These are phyloP conservation scores for Puccinellia tenuiflora DNA, from an alignment of 176 grass and related monocot species.

Conservation along the genomic window DNA sequence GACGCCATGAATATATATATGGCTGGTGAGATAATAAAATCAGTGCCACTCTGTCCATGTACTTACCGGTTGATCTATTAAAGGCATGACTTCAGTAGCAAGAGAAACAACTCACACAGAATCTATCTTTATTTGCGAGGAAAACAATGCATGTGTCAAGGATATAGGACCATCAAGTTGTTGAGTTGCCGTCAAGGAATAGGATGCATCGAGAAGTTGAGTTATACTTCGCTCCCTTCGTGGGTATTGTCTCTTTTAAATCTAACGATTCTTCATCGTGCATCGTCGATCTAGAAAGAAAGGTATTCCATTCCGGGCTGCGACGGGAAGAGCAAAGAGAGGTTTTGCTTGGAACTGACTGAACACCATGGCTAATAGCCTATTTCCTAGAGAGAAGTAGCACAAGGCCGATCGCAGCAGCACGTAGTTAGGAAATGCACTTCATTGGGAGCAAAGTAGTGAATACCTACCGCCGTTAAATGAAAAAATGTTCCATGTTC, in stretches of 20 bases:
- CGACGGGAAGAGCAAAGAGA: no score
- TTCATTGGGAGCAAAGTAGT: no score
- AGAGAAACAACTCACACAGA: not conserved
- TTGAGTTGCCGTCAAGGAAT: not conserved
- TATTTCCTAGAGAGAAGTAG: no score
- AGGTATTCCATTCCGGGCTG: no score
- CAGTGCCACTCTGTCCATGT: no score
- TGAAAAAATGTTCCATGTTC: no score
- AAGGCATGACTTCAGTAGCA: not conserved
- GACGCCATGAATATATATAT: not conserved
- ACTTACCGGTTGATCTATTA: not conserved
- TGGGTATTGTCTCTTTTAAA: not conserved
- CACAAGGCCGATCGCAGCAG: no score
- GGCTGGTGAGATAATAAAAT: not conserved
- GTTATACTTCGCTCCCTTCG: not conserved
- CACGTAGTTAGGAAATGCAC: no score
- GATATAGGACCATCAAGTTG: not conserved
- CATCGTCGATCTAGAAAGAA: not conserved
- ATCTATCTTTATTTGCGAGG: not conserved
- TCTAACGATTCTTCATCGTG: not conserved
- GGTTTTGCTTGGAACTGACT: no score
- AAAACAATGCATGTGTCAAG: not conserved
- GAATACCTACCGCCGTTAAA: no score
- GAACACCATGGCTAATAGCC: no score
- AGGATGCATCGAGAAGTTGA: not conserved